Evolutionary conservation across 441 rosid species (phyloP).

Genomic region (Theobroma grandiflorum): DNA sequence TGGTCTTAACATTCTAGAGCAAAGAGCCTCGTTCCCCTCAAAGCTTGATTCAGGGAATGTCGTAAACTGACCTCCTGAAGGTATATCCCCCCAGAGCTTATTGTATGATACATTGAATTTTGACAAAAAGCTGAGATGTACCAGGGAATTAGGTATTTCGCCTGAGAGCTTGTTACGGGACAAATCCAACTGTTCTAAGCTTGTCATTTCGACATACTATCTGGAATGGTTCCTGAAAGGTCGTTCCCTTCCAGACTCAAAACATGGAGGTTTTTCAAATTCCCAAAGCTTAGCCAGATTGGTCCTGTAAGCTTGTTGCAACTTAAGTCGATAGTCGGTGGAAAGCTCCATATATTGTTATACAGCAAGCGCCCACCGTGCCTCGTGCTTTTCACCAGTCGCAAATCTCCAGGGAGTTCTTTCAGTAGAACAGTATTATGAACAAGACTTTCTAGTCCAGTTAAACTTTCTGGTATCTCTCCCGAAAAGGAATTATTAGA

Average conservation of each 20-base stretch:
- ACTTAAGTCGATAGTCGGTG: conserved; percentile 3
- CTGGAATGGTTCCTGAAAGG: conserved; percentile 17
- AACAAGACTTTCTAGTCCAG: background rate
- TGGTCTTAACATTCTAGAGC: background rate
- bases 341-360: background rate
- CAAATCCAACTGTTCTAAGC: conserved; percentile 19
- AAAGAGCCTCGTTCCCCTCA: conserved; percentile 10
- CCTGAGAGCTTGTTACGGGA: conserved; percentile 17
- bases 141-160: conserved; percentile 3
- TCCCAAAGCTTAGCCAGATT: conserved; percentile 14
- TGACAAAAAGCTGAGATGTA: conserved; percentile 15
- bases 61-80: conserved; percentile 15
- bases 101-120: conserved; percentile 20
- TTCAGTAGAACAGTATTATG: background rate
- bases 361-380: background rate
- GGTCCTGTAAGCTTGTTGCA: background rate
- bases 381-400: background rate
- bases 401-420: no score
- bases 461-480: background rate
- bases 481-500: conserved; percentile 18
- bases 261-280: conserved; percentile 9
- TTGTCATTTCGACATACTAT: conserved; percentile 7
- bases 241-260: background rate
- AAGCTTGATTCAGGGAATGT: conserved; percentile 23
- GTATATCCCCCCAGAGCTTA: conserved; percentile 1